These are phyloP conservation scores for Bipolaris sorokiniana DNA, from an alignment of 2,329 filamentous ascomycete species.

Conservation along the genomic window DNA sequence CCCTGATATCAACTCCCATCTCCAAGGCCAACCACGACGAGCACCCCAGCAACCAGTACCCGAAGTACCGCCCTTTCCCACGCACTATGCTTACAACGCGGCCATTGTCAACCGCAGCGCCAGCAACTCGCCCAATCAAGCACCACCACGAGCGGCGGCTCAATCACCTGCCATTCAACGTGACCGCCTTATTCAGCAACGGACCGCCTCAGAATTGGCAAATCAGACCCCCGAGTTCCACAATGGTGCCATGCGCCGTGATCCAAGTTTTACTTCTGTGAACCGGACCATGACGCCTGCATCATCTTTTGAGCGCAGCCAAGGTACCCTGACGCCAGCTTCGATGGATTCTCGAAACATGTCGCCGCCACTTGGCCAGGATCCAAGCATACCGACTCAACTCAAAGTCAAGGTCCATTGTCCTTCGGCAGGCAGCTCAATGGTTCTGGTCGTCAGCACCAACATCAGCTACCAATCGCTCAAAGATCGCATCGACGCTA, in stretches of 20 bases:
- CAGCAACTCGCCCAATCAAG: constrained; percentile 77
- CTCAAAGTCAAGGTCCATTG: constrained; percentile 96
- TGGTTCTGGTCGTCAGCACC: constrained; percentile 93
- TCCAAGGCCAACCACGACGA: constrained; percentile 63
- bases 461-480: constrained; percentile 94
- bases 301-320: constrained; percentile 48
- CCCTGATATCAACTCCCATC: constrained; percentile 79
- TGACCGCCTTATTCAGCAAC: constrained; percentile 58
- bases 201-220: constrained; percentile 42
- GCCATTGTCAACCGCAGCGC: constrained; percentile 76
- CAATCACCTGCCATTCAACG: constrained; percentile 73
- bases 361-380: constrained; percentile 44
- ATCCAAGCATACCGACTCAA: constrained; percentile 66
- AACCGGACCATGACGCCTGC: constrained; percentile 47
- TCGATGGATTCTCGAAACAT: constrained; percentile 49
- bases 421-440: constrained; percentile 76
- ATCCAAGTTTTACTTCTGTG: constrained; percentile 37
- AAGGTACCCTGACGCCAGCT: constrained; percentile 44
- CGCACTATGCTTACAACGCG: constrained; percentile 63
- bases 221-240: constrained; percentile 51
- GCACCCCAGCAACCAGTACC: constrained; percentile 49
- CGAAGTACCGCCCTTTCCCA: constrained; percentile 62
- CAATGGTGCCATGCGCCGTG: constrained; percentile 38
- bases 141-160: constrained; percentile 71
- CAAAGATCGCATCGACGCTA: constrained; percentile 94